These are phyloP conservation scores for Suhomyces ambrosiae DNA, from an alignment of 1,139 yeast species.

Conservation along the genomic window DNA sequence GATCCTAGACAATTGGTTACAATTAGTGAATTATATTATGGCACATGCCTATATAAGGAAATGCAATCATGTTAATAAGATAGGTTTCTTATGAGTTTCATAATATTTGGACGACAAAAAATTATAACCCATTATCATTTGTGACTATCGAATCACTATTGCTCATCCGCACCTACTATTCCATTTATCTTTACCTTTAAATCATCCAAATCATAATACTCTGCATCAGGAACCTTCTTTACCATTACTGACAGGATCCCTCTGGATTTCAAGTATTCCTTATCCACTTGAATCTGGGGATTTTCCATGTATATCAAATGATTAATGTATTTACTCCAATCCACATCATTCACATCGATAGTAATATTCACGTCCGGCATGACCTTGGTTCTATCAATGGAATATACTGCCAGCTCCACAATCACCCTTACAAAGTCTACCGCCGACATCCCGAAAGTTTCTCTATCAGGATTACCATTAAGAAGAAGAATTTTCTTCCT, in stretches of 20 bases:
- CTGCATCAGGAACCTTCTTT: slow-evolving; percentile 23
- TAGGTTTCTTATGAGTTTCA: too few species aligned
- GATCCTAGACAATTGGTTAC: too few species aligned
- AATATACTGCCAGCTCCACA: slow-evolving; percentile 50
- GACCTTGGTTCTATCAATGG: slow-evolving; percentile 23
- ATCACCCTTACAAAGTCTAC: slow-evolving; percentile 57
- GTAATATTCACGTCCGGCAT: slow-evolving; percentile 12
- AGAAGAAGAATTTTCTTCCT: slow-evolving; percentile 58
- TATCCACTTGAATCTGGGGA: slow-evolving; percentile 52
- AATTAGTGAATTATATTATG: too few species aligned
- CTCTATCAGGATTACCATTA: slow-evolving; percentile 77
- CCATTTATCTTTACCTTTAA: slow-evolving; percentile 31
- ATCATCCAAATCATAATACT: slow-evolving; percentile 43
- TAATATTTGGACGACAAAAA: too few species aligned
- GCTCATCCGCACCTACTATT: slow-evolving; percentile 10
- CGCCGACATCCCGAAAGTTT: slow-evolving; percentile 69
- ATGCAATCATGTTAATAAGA: too few species aligned
- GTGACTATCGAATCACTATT: too few species aligned
- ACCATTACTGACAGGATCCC: slow-evolving; percentile 55
- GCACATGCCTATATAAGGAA: too few species aligned
- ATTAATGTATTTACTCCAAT: slow-evolving; percentile 52
- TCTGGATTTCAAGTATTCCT: slow-evolving; percentile 30
- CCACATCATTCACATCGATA: slow-evolving; percentile 15
- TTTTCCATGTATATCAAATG: slow-evolving; percentile 57
- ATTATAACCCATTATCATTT: too few species aligned